These are phyloP conservation scores for Coniochaeta sp. DNA, from an alignment of 2,329 filamentous ascomycete genomes.

Conservation along the genomic window DNA sequence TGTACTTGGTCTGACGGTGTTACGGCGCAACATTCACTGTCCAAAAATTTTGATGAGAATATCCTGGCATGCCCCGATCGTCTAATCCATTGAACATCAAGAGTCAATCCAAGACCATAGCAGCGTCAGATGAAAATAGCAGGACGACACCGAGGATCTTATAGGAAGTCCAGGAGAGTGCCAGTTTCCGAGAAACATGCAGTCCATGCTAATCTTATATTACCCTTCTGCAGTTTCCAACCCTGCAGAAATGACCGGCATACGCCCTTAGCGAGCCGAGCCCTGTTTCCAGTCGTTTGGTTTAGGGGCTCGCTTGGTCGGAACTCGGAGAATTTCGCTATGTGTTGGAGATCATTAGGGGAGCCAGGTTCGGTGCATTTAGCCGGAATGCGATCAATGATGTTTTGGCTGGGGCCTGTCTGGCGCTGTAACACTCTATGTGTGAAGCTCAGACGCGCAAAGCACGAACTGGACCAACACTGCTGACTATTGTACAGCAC, in stretches of 20 bases:
- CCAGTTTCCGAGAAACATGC: not conserved
- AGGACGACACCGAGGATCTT: not conserved
- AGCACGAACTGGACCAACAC: not conserved
- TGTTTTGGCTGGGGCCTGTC: not conserved
- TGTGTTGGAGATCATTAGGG: not conserved
- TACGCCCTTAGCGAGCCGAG: not conserved
- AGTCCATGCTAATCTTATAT: not conserved
- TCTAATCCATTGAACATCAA: not conserved
- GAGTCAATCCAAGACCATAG: not conserved
- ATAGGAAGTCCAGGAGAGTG: not conserved
- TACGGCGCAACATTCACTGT: too few relatives aligned
- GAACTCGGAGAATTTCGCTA: conserved; percentile 1
- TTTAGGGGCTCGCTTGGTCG: not conserved
- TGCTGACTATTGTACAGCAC: not conserved
- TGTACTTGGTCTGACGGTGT: too few relatives aligned
- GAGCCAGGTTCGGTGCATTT: conserved; percentile 3
- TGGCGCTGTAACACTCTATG: conserved; percentile 3
- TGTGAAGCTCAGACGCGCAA: conserved; percentile 5
- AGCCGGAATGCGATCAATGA: not conserved
- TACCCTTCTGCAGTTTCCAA: not conserved
- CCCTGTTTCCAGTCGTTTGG: not conserved
- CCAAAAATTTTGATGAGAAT: too few relatives aligned
- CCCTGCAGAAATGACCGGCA: not conserved
- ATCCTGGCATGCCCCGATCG: not conserved
- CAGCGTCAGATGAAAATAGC: not conserved